These are phyloP conservation scores for Stephanodiscus triporus DNA, from an alignment of 108 stramenopile species.

Conservation along the genomic window DNA sequence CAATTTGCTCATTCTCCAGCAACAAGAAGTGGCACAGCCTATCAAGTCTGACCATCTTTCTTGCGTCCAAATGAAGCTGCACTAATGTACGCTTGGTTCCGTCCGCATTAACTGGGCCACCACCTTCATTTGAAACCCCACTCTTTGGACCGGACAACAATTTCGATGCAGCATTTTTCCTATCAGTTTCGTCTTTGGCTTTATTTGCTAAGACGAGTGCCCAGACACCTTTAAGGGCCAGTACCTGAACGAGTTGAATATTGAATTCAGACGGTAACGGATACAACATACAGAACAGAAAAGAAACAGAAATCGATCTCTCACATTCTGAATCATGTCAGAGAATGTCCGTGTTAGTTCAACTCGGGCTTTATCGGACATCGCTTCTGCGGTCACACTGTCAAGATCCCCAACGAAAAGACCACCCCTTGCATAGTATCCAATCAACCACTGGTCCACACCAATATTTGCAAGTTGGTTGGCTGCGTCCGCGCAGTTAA, in stretches of 20 bases:
- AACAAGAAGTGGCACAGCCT: constrained; percentile 82
- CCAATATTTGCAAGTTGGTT: constrained; percentile 58
- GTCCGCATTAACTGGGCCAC: constrained; percentile 74
- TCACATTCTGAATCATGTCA: constrained; percentile 79
- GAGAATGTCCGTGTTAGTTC: constrained; percentile 76
- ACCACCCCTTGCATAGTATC: constrained; percentile 80
- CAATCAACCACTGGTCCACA: constrained; percentile 71
- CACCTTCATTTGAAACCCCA: constrained; percentile 42
- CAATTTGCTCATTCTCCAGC: constrained; percentile 79
- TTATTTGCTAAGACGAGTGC: constrained; percentile 67
- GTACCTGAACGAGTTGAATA: constrained; percentile 8
- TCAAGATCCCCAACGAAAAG: constrained; percentile 89
- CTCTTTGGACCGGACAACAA: constrained; percentile 51
- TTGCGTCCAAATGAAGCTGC: constrained; percentile 67
- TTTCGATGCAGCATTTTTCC: constrained; percentile 53
- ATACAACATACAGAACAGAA: not conserved
- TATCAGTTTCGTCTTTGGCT: constrained; percentile 65
- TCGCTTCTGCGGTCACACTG: constrained; percentile 72
- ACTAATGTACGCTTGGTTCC: constrained; percentile 42
- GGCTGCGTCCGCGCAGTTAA: constrained; percentile 54
- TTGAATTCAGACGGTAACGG: not conserved
- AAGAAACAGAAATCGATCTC: constrained; percentile 55
- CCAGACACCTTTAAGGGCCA: constrained; percentile 50
- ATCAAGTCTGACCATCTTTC: constrained; percentile 77
- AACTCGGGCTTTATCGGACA: constrained; percentile 81